A percentile compares a stretch with the other conserved stretches of the same genome.
These are phyloP conservation scores for Coniochaeta sp. DNA, from an alignment of 2,329 filamentous ascomycete species.

Conservation along the genomic window DNA sequence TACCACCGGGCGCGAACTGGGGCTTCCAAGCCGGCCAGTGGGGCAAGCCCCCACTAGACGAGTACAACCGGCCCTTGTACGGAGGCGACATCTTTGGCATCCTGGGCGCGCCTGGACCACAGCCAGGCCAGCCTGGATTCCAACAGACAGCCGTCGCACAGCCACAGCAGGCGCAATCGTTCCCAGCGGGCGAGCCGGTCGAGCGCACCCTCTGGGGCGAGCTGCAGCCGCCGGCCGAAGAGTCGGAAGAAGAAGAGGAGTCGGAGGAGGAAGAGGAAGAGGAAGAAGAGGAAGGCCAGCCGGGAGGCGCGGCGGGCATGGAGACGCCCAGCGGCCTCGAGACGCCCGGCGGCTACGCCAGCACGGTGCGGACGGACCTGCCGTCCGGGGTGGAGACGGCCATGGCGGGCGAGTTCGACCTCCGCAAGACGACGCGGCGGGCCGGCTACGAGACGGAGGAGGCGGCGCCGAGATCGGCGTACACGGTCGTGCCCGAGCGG, in stretches of 20 bases:
- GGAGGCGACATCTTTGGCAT: constrained; percentile 94
- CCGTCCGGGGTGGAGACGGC: constrained; percentile 61
- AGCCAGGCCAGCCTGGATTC: constrained; percentile 2
- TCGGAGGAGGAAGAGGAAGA: constrained; percentile 47
- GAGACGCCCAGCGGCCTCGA: constrained; percentile 72
- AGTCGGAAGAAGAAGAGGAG: constrained; percentile 67
- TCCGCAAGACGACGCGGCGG: constrained; percentile 67
- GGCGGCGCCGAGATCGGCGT: constrained; percentile 60
- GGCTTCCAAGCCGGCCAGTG: constrained; percentile 93
- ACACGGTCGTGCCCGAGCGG: constrained; percentile 84
- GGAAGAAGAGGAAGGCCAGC: constrained; percentile 54
- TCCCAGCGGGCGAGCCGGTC: constrained; percentile 58
- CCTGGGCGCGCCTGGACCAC: constrained; percentile 24
- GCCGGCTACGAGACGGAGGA: constrained; percentile 87
- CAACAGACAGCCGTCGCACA: constrained; percentile 11
- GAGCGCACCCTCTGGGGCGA: constrained; percentile 91
- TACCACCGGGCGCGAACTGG: constrained; percentile 84
- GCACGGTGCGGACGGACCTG: constrained; percentile 74
- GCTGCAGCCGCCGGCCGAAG: constrained; percentile 71
- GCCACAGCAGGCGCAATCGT: constrained; percentile 13
- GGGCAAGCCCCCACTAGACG: constrained; percentile 91
- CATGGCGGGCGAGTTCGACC: constrained; percentile 79
- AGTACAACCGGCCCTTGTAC: constrained; percentile 84
- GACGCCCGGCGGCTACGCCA: constrained; percentile 74
- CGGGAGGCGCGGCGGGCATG: constrained; percentile 43